Evolutionary conservation across 306 rosid genomes (phyloP), one percentile per base, ranked within the genome.

Genomic region (Benincasa hispida): DNA sequence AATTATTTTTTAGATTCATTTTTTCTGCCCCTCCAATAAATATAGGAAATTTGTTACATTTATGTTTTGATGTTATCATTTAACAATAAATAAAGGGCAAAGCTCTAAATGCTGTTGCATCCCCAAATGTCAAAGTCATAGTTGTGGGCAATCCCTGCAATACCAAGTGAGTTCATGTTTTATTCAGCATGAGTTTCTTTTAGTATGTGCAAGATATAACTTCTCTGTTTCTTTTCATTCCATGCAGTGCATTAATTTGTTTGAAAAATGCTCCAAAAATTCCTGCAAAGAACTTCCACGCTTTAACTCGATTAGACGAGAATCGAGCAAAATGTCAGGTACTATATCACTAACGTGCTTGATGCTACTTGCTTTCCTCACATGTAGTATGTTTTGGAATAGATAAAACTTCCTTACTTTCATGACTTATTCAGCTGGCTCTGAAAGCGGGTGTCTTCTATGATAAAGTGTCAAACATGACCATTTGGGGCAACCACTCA

Each of bases 401-500:
- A 30, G 5, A 35, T 69, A 54, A 76, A 35, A 50, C 69, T 41
- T 15, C 5, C 17, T 9, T 15, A 72, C 22, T 14, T 48, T 54
- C 83, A 77, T 75, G 47, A 41, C 80, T 72, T 79, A 8, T 30
- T 32, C 89, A 94, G 99, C 86, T 94, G 47, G 99, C 99, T 62
- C 96, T 90, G 82, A 94, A 94, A 86, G 99, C 97, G 11, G 99
- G 99, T 4, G 97, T 94, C 74, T 94, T 94, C 90, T 94, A 94
- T 74, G 99, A 94, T 85, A 83, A 90, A 86, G 99, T 94, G 66
- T 94, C 97, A 53, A 92, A 94, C 59, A 12, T 86, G 93, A 94
- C 99, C 24, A 92, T 94, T 57, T 94, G 99, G 99, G 99, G 97
- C 74, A 94, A 94, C 86, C 99, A 94, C 86, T 94, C 99, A 61